Evolutionary conservation across 192 early-diverging fungal species (phyloP), one percentile per base, ranked within the genome.

Genomic region (Chytriomyces sp.): DNA sequence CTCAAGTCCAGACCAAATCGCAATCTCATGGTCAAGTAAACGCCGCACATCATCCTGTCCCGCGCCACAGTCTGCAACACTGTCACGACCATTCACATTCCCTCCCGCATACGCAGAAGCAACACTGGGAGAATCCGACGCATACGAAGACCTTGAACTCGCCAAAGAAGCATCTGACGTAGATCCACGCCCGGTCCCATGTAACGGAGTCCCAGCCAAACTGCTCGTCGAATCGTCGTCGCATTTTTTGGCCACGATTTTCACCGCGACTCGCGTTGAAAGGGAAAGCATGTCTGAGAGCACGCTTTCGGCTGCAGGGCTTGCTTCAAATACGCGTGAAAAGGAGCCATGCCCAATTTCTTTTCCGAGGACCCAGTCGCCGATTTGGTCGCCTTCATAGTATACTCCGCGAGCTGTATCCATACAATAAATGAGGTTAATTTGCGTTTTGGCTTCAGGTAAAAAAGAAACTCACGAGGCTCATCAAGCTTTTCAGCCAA

Each of bases 321-420:
- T 82, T n/a, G 87, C 94, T 75, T 92, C 89, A 64, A 90, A 89
- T 11, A 95, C 94, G 28, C 85, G 77, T 8, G 92, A 92, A 70
- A 93, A 95, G 23, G 92, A 90, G 24, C 94, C 94, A 45, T 84
- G 81, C 9, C 93, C 94, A 75, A 95, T 88, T 11, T 91, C 77
- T 45, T 83, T 84, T 59, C 89, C 90, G 48, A 95, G 81, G 6
- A 90, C 79, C 71, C 89, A 95, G 50, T 92, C 88, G 13, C 90
- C 91, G 43, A 94, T 86, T 68, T 91, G 87, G 73, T 94, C 92
- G n/a, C 92, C 94, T 62, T 91, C 88, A 28, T 83, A 79, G 77
- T 92, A 86, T 20, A 69, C 78, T 3, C 80, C 79, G 7, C 64
- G 79, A 24, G 61, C 67, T 70, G 79, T 35, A 4, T 35, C 35